Evolutionary conservation across 2,329 filamentous ascomycete genomes (phyloP).

Genomic region (Fusarium decemcellulare): DNA sequence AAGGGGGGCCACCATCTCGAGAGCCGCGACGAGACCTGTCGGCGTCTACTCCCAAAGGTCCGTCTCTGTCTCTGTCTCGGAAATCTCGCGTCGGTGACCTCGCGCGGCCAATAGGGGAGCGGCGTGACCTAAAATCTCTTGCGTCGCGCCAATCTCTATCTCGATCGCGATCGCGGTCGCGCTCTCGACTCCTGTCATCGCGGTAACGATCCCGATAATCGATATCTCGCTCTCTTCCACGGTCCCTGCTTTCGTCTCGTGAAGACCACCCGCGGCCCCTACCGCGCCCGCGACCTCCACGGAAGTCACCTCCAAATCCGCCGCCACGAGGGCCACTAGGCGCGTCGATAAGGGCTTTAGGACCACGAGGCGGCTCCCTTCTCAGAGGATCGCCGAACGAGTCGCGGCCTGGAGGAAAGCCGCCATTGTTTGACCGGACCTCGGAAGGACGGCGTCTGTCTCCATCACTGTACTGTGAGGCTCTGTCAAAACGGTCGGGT

Average conservation of each 20-base stretch:
- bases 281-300: conserved; percentile 65
- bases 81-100: conserved; percentile 79
- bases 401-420: conserved; percentile 74
- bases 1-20: conserved; percentile 78
- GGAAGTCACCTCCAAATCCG: conserved; percentile 76
- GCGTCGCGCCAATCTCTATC: conserved; percentile 63
- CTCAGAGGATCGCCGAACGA: conserved; percentile 67
- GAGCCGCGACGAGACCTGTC: conserved; percentile 78
- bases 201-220: conserved; percentile 73
- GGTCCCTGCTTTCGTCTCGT: conserved; percentile 74
- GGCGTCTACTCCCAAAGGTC: conserved; percentile 74
- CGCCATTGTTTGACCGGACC: conserved; percentile 67
- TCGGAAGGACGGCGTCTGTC: conserved; percentile 80
- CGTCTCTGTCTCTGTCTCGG: conserved; percentile 70
- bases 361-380: conserved; percentile 84
- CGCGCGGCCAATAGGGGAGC: conserved; percentile 71
- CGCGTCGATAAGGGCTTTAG: conserved; percentile 82
- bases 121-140: conserved; percentile 60
- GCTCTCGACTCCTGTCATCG: conserved; percentile 72
- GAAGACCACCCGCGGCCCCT: conserved; percentile 70
- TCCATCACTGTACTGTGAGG: conserved; percentile 70
- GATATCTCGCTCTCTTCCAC: conserved; percentile 71
- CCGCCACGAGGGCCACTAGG: conserved; percentile 78
- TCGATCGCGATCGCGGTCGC: conserved; percentile 69
- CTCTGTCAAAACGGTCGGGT: conserved; percentile 74